Percentiles rank a stretch among this genome's conserved stretches.
Evolutionary conservation across 2,329 filamentous ascomycete genomes (phyloP).

Genomic region (Microcyclospora pomicola): DNA sequence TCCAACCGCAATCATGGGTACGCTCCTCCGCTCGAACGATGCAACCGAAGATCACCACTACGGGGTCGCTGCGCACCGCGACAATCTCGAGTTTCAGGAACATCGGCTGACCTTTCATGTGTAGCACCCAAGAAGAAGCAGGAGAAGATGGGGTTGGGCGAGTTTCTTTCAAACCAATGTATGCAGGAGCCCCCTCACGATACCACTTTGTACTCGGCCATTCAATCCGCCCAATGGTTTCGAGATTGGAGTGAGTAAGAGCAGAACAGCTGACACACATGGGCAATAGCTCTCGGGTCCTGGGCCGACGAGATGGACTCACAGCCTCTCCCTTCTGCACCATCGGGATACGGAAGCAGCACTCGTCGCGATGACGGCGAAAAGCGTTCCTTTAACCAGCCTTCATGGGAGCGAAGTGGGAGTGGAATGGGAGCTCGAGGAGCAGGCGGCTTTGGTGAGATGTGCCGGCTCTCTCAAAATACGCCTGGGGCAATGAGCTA

Average conservation of each 20-base stretch:
- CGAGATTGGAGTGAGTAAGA: background rate
- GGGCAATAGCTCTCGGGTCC: conserved; percentile 55
- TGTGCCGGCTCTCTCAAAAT: no score
- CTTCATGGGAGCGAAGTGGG: conserved; percentile 16
- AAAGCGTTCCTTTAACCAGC: conserved; percentile 33
- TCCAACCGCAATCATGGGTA: conserved; percentile 47
- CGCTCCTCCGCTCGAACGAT: conserved; percentile 7
- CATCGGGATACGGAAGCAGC: conserved; percentile 16
- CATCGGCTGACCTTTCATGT: background rate
- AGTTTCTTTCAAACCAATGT: conserved; percentile 90
- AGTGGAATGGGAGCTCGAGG: conserved; percentile 7
- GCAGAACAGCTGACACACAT: conserved; percentile 8
- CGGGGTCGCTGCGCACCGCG: background rate
- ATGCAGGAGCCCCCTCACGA: conserved; percentile 14
- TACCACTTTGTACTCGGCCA: background rate
- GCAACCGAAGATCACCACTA: no score
- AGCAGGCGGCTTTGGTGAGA: background rate
- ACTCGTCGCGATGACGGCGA: conserved; percentile 23
- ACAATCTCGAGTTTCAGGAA: no score
- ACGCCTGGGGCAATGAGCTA: conserved; percentile 1
- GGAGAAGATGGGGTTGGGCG: conserved; percentile 95
- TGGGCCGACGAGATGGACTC: conserved; percentile 97
- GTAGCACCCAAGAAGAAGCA: conserved; percentile 63
- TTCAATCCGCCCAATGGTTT: no score
- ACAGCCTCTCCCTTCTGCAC: conserved; percentile 20